Conservation (phyloP, 805 yeast species). For the Schwanniomyces occidentalis region DNA sequence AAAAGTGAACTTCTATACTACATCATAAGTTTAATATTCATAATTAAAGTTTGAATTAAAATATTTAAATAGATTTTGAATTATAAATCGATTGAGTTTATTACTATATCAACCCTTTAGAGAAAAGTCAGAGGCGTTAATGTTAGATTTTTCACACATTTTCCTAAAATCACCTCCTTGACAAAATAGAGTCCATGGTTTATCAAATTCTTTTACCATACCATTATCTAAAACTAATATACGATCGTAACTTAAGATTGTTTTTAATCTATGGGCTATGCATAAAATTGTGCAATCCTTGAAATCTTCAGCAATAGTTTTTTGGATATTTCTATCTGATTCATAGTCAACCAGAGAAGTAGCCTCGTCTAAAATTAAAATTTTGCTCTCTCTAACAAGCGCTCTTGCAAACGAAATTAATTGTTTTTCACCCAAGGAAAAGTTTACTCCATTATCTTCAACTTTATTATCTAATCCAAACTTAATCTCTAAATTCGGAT, state of each 20-base stretch:
- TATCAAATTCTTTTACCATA: slow-evolving; percentile 32
- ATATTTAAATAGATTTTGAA: no score
- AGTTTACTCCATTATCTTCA: slow-evolving; percentile 38
- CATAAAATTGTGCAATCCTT: slow-evolving; percentile 36
- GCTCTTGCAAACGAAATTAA: slow-evolving; percentile 40
- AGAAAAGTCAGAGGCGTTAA: slow-evolving; percentile 27
- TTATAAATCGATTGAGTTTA: no score
- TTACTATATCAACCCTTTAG: no score
- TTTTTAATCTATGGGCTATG: slow-evolving; percentile 41
- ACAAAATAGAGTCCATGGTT: slow-evolving; percentile 33
- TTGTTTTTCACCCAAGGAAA: slow-evolving; percentile 40
- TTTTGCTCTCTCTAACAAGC: slow-evolving; percentile 35
- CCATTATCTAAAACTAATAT: slow-evolving; percentile 39
- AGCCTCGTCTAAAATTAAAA: slow-evolving; percentile 41
- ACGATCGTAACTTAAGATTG: slow-evolving; percentile 36
- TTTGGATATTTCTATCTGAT: slow-evolving; percentile 38
- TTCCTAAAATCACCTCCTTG: slow-evolving; percentile 28
- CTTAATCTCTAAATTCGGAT: slow-evolving; percentile 26
- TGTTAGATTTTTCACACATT: slow-evolving; percentile 40
- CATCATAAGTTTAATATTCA: no score
- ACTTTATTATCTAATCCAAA: slow-evolving; percentile 37
- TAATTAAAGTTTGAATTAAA: no score
- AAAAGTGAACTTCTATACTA: no score
- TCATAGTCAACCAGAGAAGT: slow-evolving; percentile 42
- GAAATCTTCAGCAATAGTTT: slow-evolving; percentile 34